These are phyloP conservation scores for Diplodia intermedia DNA, from an alignment of 2,329 filamentous ascomycete genomes.

Conservation along the genomic window DNA sequence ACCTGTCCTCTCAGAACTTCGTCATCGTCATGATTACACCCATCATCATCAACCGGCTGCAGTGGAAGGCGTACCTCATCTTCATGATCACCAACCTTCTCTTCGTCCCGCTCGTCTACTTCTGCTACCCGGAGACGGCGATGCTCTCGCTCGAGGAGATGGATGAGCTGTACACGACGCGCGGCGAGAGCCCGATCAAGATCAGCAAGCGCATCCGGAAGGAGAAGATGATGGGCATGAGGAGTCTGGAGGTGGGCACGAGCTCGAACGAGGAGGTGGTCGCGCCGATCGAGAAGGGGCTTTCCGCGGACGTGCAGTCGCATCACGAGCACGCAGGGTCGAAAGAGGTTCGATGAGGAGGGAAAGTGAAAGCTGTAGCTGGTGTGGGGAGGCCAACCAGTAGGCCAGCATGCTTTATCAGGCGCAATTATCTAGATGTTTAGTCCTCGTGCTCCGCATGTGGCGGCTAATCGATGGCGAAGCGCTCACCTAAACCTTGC, in stretches of 20 bases:
- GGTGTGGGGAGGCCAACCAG: neutral
- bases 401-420: neutral
- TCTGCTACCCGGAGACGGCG: conserved; percentile 47
- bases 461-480: no score
- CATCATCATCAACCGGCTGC: conserved; percentile 35
- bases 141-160: conserved; percentile 48
- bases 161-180: conserved; percentile 41
- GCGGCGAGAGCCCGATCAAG: conserved; percentile 29
- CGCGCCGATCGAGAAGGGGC: conserved; percentile 17
- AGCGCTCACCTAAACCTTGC: no score
- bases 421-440: neutral
- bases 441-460: no score
- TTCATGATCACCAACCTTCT: conserved; percentile 31
- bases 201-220: conserved; percentile 29
- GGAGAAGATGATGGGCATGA: conserved; percentile 26
- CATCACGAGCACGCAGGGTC: conserved; percentile 10
- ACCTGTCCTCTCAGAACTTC: conserved; percentile 38
- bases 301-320: neutral
- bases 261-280: conserved; percentile 12
- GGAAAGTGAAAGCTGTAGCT: neutral
- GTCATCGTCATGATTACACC: conserved; percentile 54
- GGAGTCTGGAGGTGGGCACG: conserved; percentile 14
- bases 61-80: conserved; percentile 32
- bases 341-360: neutral
- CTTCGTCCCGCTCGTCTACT: conserved; percentile 37